phyloP scores from a whole-genome alignment of 1,284 basidiomycete species.

The Leccinum ponderosum region DNA sequence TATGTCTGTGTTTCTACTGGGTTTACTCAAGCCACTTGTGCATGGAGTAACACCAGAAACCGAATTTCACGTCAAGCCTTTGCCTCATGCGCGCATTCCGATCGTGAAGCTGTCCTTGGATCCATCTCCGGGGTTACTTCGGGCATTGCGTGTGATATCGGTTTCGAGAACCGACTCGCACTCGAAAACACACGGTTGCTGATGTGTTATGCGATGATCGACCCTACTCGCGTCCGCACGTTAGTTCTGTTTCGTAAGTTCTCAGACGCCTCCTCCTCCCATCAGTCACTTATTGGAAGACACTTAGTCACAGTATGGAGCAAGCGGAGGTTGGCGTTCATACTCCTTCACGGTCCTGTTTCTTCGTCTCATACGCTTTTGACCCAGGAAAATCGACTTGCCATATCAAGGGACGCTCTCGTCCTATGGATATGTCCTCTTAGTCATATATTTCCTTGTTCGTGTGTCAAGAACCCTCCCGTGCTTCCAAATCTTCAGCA shows the following conservation, averaged over 20 bases:
- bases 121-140: conserved; percentile 86
- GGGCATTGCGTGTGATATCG: conserved; percentile 96
- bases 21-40: conserved; percentile 6
- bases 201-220: conserved; percentile 97
- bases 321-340: conserved; percentile 73
- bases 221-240: conserved; percentile 90
- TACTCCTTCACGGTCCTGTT: neutral
- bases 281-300: conserved; percentile 13
- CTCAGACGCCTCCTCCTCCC: conserved; percentile 1
- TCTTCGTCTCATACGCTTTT: conserved; percentile 1
- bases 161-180: conserved; percentile 96
- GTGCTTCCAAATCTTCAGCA: conserved; percentile 91
- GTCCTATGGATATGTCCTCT: conserved; percentile 96
- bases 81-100: conserved; percentile 96
- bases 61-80: conserved; percentile 95
- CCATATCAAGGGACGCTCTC: conserved; percentile 96
- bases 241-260: conserved; percentile 92
- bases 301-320: conserved; percentile 95
- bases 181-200: conserved; percentile 95
- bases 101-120: conserved; percentile 96
- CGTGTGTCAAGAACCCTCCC: conserved; percentile 96
- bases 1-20: conserved; percentile 36
- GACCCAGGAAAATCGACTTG: conserved; percentile 90
- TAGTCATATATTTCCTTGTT: conserved; percentile 96
- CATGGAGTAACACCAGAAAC: conserved; percentile 62